Conservation (phyloP, 192 early-diverging fungal species). For the Phlyctochytrium planicorne region DNA sequence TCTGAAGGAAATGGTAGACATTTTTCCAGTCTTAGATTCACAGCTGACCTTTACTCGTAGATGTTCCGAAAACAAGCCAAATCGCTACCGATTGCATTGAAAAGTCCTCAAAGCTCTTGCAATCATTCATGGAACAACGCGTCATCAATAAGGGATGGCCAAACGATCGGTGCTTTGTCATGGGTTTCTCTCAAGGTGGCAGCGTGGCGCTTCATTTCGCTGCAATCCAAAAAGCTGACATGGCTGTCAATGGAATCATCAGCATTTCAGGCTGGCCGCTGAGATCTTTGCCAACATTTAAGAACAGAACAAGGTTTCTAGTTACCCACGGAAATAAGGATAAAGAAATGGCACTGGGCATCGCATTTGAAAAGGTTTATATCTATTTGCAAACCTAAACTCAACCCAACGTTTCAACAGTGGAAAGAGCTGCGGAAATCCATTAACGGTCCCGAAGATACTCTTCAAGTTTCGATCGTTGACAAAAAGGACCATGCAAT, state of each 20-base stretch:
- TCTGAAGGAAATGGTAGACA: slow-evolving; percentile 41
- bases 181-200: slow-evolving; percentile 79
- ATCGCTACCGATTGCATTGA: slow-evolving; percentile 48
- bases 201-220: slow-evolving; percentile 64
- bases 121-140: slow-evolving; percentile 45
- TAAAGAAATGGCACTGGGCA: slow-evolving; percentile 33
- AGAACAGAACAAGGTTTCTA: slow-evolving; percentile 40
- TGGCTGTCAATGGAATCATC: slow-evolving; percentile 48
- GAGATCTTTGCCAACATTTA: slow-evolving; percentile 19
- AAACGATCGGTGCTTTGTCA: slow-evolving; percentile 51
- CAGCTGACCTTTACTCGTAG: too few species aligned
- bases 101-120: slow-evolving; percentile 42
- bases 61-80: too few species aligned
- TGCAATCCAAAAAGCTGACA: slow-evolving; percentile 38
- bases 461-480: slow-evolving; percentile 41
- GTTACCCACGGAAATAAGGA: slow-evolving; percentile 65
- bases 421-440: too few species aligned
- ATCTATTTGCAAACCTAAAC: too few species aligned
- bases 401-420: too few species aligned
- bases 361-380: slow-evolving; percentile 25
- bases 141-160: slow-evolving; percentile 37
- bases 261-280: slow-evolving; percentile 60
- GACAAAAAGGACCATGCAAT: slow-evolving; percentile 62
- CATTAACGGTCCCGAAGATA: too few species aligned
- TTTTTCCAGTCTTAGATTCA: too few species aligned